These are phyloP conservation scores for Cyberlindnera maclurae DNA, from an alignment of 805 yeast species.

Conservation along the genomic window DNA sequence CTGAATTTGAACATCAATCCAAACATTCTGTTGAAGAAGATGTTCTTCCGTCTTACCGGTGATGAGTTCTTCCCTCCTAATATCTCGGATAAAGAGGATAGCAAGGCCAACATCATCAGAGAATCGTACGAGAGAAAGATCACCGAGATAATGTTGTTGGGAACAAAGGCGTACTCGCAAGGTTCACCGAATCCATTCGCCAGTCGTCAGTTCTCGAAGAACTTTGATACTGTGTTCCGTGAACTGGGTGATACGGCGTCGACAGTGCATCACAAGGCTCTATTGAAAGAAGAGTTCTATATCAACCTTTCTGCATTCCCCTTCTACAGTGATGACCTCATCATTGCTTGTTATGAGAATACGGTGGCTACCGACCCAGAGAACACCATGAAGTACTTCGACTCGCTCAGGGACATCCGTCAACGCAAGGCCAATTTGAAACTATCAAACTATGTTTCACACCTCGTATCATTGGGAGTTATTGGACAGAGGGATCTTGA, in stretches of 20 bases:
- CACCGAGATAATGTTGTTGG: conserved; percentile 44
- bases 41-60: conserved; percentile 34
- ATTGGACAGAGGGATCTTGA: conserved; percentile 43
- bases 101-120: conserved; percentile 25
- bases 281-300: conserved; percentile 26
- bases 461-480: conserved; percentile 43
- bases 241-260: conserved; percentile 27
- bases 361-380: conserved; percentile 36
- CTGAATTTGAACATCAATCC: conserved; percentile 55
- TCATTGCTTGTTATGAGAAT: conserved; percentile 40
- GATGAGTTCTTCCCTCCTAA: conserved; percentile 43
- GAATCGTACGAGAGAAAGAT: conserved; percentile 51
- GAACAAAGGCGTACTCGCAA: conserved; percentile 26
- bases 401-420: conserved; percentile 46
- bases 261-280: conserved; percentile 17
- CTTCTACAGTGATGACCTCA: conserved; percentile 40
- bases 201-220: conserved; percentile 20
- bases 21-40: conserved; percentile 38
- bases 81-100: conserved; percentile 27
- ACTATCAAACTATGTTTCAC: conserved; percentile 36
- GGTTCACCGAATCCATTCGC: conserved; percentile 24
- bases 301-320: conserved; percentile 42
- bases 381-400: conserved; percentile 46
- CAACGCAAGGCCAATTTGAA: conserved; percentile 40
- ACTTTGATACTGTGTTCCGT: conserved; percentile 25